Evolutionary conservation across 2,329 filamentous ascomycete genomes (phyloP).

Genomic region (Periconia digitata): DNA sequence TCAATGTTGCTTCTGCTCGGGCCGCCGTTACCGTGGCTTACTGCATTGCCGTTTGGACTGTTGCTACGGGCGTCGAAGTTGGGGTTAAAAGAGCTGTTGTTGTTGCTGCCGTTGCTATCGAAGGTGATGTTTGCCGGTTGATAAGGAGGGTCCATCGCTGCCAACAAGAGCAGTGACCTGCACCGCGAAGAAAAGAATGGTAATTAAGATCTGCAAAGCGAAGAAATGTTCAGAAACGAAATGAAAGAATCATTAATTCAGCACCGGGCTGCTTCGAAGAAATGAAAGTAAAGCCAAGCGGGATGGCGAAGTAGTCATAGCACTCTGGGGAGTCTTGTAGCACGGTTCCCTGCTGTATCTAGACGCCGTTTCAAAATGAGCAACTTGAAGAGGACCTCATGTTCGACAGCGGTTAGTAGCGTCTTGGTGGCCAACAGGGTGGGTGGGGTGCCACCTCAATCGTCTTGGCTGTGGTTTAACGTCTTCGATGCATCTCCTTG

Average conservation of each 20-base stretch:
- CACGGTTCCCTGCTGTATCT: slow-evolving; percentile 15
- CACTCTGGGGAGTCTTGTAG: slow-evolving; percentile 19
- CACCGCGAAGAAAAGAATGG: slow-evolving; percentile 19
- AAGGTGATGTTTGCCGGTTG: slow-evolving; percentile 29
- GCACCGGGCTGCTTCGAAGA: slow-evolving; percentile 28
- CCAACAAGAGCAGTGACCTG: slow-evolving; percentile 31
- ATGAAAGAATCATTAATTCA: slow-evolving; percentile 19
- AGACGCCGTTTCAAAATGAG: slow-evolving; percentile 32
- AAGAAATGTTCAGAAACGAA: slow-evolving; percentile 14
- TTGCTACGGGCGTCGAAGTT: slow-evolving; percentile 18
- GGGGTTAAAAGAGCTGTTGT: slow-evolving; percentile 14
- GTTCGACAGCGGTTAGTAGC: slow-evolving; percentile 26
- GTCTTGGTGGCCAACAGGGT: slow-evolving; percentile 18
- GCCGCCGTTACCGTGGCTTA: not conserved
- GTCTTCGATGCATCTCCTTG: slow-evolving; percentile 30
- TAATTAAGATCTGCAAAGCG: slow-evolving; percentile 14
- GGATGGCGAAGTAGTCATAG: slow-evolving; percentile 28
- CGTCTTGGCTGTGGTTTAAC: slow-evolving; percentile 33
- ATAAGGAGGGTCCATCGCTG: slow-evolving; percentile 34
- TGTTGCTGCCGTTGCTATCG: slow-evolving; percentile 18
- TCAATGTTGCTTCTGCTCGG: slow-evolving; percentile 4
- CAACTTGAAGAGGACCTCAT: slow-evolving; percentile 22
- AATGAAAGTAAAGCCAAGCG: slow-evolving; percentile 15
- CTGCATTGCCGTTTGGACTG: not conserved
- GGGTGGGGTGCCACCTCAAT: slow-evolving; percentile 26